Conservation (phyloP, 768 basidiomycete species). For the Boletus rex-veris region DNA sequence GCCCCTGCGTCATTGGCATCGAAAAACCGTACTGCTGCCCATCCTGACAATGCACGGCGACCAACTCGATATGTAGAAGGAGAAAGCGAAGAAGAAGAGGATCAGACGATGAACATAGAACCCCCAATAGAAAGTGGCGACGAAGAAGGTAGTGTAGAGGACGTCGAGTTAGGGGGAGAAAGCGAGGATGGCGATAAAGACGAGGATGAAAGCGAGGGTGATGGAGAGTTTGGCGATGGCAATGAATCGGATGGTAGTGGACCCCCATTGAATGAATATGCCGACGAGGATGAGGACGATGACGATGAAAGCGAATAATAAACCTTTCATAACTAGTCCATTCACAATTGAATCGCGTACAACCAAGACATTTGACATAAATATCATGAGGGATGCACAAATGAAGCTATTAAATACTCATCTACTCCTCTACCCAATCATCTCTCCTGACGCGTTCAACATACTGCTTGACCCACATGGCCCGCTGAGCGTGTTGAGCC, state of each 20-base stretch:
- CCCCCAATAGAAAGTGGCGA: slow-evolving; percentile 61
- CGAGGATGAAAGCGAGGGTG: slow-evolving; percentile 42
- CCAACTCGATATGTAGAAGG: slow-evolving; percentile 70
- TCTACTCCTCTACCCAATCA: slow-evolving; percentile 67
- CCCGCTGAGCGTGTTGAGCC: slow-evolving; percentile 48
- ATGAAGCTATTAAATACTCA: slow-evolving; percentile 3
- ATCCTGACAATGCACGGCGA: slow-evolving; percentile 37
- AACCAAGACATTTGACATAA: slow-evolving; percentile 1
- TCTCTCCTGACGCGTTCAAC: slow-evolving; percentile 59
- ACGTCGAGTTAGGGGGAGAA: slow-evolving; percentile 68
- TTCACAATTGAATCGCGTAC: not conserved
- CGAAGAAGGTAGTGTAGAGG: slow-evolving; percentile 74
- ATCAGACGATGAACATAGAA: slow-evolving; percentile 50
- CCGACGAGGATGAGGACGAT: slow-evolving; percentile 58
- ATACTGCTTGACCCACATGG: slow-evolving; percentile 62
- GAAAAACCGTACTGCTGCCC: slow-evolving; percentile 36
- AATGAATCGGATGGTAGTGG: slow-evolving; percentile 41
- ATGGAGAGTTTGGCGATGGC: slow-evolving; percentile 39
- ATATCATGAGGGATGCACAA: not conserved
- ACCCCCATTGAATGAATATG: slow-evolving; percentile 45
- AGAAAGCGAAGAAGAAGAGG: slow-evolving; percentile 68
- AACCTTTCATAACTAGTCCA: not conserved
- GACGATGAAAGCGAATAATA: slow-evolving; percentile 50
- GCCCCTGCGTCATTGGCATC: slow-evolving; percentile 55
- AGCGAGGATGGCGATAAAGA: slow-evolving; percentile 51